Evolutionary conservation across 2,329 filamentous ascomycete species (phyloP), one percentile per base, ranked within the genome.

Genomic region (Diaporthe eres): DNA sequence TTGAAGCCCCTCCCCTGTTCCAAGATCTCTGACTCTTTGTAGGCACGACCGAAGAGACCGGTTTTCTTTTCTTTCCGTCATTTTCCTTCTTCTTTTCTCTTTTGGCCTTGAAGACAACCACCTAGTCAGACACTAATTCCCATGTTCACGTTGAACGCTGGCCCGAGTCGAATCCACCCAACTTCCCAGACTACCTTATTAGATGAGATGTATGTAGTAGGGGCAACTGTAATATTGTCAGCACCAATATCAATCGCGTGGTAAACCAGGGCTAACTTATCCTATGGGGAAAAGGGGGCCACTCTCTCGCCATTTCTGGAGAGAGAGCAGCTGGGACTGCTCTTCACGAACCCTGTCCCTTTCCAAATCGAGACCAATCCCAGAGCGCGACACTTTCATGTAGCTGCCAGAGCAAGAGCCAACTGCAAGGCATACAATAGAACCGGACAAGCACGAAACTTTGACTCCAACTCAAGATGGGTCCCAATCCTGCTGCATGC

Each of bases 391-490:
- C 63, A 55, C 76, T 39, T 71, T 25, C 51, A 57, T 71, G 49
- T 17, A 60, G 61, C 44, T 31, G 60, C 79, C 79, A 12, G 77
- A 76, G 77, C 78, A 79, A 78, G 75, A 76, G 73, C 76, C 77
- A 77, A 67, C 63, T 76, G 58, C 75, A 76, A 73, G 75, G 71
- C 25, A 17, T 81, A 75, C 78, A 78, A 37, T 78, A 82, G 82
- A 81, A 79, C 87, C 90, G 87, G 94, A 96, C 94, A 96, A 96
- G 95, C 90, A 89, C 94, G 88, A 95, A 92, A 88, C 95, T 95
- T 95, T 97, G 95, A 97, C 93, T 88, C 94, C 94, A 95, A 95
- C 94, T 90, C 93, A 83, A 91, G 94, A 95, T 95, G 95, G 94
- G 94, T 95, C 94, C 95, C 89, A 85, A 85, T 68, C 28, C 67